Evolutionary conservation across 176 grass and related monocot species (phyloP).

Genomic region (Raddia guianensis): DNA sequence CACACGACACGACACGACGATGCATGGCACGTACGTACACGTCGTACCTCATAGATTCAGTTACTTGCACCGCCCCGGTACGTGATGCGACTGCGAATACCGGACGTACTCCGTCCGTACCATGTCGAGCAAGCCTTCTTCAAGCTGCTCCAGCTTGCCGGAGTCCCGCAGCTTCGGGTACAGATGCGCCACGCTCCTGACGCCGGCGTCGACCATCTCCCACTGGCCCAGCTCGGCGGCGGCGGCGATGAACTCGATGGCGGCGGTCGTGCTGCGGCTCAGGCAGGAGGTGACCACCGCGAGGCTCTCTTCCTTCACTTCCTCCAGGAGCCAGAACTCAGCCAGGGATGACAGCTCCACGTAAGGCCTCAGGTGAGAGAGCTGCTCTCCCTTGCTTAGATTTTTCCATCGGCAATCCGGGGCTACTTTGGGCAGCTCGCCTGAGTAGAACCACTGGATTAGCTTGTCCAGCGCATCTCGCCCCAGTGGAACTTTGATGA

Average conservation of each 20-base stretch:
- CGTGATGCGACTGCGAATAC: slow-evolving; percentile 29
- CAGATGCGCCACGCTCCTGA: slow-evolving; percentile 52
- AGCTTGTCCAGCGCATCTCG: slow-evolving; percentile 68
- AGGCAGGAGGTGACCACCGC: slow-evolving; percentile 42
- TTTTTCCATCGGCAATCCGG: slow-evolving; percentile 64
- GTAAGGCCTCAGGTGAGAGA: slow-evolving; percentile 48
- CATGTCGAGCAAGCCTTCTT: slow-evolving; percentile 69
- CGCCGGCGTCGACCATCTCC: slow-evolving; percentile 57
- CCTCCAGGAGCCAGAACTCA: slow-evolving; percentile 80
- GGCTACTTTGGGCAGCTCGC: slow-evolving; percentile 39
- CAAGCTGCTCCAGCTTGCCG: slow-evolving; percentile 56
- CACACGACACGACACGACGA: neutral
- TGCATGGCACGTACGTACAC: neutral
- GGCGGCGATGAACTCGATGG: slow-evolving; percentile 51
- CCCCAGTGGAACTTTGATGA: slow-evolving; percentile 62
- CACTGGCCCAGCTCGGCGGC: slow-evolving; percentile 51
- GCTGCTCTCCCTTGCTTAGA: slow-evolving; percentile 41
- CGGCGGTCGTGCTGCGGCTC: slow-evolving; percentile 30
- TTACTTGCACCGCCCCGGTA: neutral
- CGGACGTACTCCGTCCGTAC: slow-evolving; percentile 65
- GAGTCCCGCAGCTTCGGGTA: slow-evolving; percentile 66
- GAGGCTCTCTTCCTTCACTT: slow-evolving; percentile 60
- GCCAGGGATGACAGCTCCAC: slow-evolving; percentile 72
- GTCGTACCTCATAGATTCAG: neutral
- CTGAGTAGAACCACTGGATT: slow-evolving; percentile 63